Base-by-base conservation (phyloP, 371 early-diverging fungal genomes). In the Vairimorpha necatrix region DNA sequence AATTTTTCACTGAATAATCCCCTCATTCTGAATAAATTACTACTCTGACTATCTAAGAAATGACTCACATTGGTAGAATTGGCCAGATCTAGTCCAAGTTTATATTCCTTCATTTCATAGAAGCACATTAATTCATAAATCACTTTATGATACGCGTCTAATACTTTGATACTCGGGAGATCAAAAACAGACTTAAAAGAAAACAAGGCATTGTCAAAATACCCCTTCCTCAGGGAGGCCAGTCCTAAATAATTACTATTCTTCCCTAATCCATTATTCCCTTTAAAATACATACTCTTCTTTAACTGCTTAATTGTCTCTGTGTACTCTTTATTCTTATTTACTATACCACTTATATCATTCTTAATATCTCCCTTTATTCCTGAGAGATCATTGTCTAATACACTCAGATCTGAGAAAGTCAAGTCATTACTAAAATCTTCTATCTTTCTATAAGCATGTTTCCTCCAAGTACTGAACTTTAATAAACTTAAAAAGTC, bases 141-240 rank as follows among this genome's bases (percentile, higher is more conserved):
- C 33, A 83, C 60, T 46, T 83, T 83, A 33, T 75, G 38, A 61
- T 73, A 83, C 2, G 79, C 81, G 77, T 83, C 83, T 26, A 73
- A 32, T 28, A 83, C 78, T 68, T 83, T 80, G n/a, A 83, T 80
- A 50, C 79, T 83, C 18, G 77, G 70, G 1, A 83, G 71, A 14
- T 75, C 74, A 74, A 80, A 83, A 4, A 83, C 76, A 16, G 60
- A 72, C 30, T 67, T 72, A 26, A 83, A 53, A 36, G 53, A 69
- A 50, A 74, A 69, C 9, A 79, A 58, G 24, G 83, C 78, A 0
- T 69, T 72, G 56, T 77, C 75, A 48, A 67, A 67, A 47, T 53
- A 67, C 24, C 48, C 32, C 9, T 76, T 65, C 28, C 60, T 78
- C 36, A 69, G 33, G 2, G 76, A 68, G 11, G 79, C 68, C 63